Base-by-base conservation (phyloP, 2,329 filamentous ascomycete genomes). In the Seiridium cupressi region DNA sequence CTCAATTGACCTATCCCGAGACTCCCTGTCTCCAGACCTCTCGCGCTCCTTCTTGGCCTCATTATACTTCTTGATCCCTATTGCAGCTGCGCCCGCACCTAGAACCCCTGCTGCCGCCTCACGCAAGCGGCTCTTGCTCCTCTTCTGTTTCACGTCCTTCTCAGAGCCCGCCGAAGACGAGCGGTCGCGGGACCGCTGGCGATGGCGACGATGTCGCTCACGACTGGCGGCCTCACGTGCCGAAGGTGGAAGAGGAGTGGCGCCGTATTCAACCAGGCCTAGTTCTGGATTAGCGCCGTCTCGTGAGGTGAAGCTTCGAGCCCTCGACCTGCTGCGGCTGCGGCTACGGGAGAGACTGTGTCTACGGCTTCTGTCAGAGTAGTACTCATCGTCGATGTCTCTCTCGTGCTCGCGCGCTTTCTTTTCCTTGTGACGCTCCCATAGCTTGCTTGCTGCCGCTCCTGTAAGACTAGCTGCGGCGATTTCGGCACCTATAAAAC, bases 231-330 rank as follows among this genome's bases (percentile, higher is more conserved):
- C 80, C 60, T 82, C 82, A 69, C 83, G 81, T 60, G 73, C 75
- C 62, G 73, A 69, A 63, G 77, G 77, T 65, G 76, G 74, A 64
- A 89, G 78, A 67, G 85, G 84, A 65, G 82, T 79, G 70, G 77
- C 79, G 66, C 86, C 86, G 78, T 89, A 89, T 73, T 88, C 84
- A 81, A 89, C 84, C 60, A 88, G 80, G 77, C 85, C 86, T 86
- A 88, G 77, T 77, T 87, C 84, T 78, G 80, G 81, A 84, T 88
- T 85, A 87, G 83, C 80, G 76, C 76, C 76, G 74, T 76, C 79
- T 77, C 70, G 73, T 72, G 61, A 57, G 61, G 67, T 68, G 70
- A 72, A 71, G 72, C 74, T 70, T 61, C 63, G 69, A 67, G 70
- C 71, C 71, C 69, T 73, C 55, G 72, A 73, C 63, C 67, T 69